Evolutionary conservation across 139 green algal species (phyloP).

Genomic region (Volvox reticuliferus): DNA sequence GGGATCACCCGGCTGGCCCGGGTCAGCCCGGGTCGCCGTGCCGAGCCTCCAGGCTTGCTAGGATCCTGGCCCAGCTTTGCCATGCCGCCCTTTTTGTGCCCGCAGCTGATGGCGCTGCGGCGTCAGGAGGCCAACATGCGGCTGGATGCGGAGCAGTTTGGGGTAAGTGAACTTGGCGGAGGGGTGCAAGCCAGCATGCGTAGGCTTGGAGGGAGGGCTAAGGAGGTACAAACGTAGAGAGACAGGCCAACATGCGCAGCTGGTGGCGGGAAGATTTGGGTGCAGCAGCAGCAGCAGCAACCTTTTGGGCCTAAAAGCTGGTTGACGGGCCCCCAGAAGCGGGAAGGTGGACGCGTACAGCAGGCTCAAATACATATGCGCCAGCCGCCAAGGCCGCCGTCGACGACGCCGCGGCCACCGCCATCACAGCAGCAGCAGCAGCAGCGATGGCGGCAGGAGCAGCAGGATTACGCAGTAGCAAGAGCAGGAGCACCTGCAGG

Average conservation of each 20-base stretch:
- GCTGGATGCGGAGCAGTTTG: constrained; percentile 35
- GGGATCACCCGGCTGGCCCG: neutral
- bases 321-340: too few species aligned
- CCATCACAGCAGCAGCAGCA: too few species aligned
- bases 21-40: neutral
- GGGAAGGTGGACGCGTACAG: too few species aligned
- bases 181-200: neutral
- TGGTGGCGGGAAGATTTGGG: neutral
- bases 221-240: neutral
- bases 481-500: too few species aligned
- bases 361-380: too few species aligned
- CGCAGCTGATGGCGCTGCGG: constrained; percentile 35
- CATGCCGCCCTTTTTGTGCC: neutral
- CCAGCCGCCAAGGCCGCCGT: too few species aligned
- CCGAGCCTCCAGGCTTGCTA: neutral
- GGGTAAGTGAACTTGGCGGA: neutral
- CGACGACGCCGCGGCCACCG: too few species aligned
- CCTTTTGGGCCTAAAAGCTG: neutral
- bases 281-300: neutral
- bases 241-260: neutral
- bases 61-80: too few species aligned
- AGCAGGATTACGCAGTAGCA: too few species aligned
- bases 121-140: constrained; percentile 17
- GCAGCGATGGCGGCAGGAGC: too few species aligned
- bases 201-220: neutral